Conservation (phyloP, 2,329 filamentous ascomycete species). For the Fusarium udum region DNA sequence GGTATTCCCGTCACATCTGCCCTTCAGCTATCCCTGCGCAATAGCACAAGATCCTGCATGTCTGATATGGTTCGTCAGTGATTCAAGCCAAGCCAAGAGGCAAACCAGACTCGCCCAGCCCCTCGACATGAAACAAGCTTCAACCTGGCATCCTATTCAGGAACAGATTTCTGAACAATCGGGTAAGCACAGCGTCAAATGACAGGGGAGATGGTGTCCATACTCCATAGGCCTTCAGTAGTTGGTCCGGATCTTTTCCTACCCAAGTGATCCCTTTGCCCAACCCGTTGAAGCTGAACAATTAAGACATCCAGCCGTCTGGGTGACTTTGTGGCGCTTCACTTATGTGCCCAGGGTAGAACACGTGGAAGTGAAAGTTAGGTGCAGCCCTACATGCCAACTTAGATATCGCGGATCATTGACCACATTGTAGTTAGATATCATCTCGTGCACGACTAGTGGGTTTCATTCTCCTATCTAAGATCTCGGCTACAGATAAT, state of each 20-base stretch:
- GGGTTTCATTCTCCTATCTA: slow-evolving; percentile 14
- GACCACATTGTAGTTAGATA: slow-evolving; percentile 19
- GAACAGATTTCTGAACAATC: neutral
- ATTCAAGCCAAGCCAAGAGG: slow-evolving; percentile 13
- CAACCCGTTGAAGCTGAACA: neutral
- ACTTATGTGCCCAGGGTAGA: slow-evolving; percentile 1
- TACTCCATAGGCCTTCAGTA: neutral
- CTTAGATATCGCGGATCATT: slow-evolving; percentile 14
- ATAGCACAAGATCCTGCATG: neutral
- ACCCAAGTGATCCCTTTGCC: neutral
- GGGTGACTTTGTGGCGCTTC: neutral
- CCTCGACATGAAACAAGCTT: slow-evolving; percentile 12
- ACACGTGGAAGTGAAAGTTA: slow-evolving; percentile 8
- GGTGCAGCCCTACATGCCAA: slow-evolving; percentile 19
- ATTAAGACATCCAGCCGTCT: neutral
- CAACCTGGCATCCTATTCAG: neutral
- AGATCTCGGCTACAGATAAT: slow-evolving; percentile 10
- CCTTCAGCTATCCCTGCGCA: neutral
- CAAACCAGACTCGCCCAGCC: neutral
- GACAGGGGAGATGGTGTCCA: slow-evolving; percentile 2
- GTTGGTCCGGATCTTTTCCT: neutral
- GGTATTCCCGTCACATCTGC: neutral
- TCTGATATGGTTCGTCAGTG: slow-evolving; percentile 6
- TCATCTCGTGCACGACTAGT: slow-evolving; percentile 3
- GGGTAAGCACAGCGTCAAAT: neutral